phyloP scores from a whole-genome alignment of 257 asterid genomes.

The Nicotiana otophora region DNA sequence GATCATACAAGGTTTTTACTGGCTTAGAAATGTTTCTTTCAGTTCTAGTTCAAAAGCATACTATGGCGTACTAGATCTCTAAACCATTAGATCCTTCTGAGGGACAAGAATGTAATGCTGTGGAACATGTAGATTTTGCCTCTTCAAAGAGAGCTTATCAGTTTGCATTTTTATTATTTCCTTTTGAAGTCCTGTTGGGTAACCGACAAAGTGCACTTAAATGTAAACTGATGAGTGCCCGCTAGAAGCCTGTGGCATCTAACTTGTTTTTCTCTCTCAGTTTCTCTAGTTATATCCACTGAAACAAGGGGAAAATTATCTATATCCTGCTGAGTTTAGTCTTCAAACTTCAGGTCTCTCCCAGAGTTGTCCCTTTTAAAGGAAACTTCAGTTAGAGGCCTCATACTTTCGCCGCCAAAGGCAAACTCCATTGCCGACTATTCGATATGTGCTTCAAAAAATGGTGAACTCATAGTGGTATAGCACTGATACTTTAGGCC shows the following conservation, averaged over 20 bases:
- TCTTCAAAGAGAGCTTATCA: not conserved
- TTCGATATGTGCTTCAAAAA: constrained; percentile 53
- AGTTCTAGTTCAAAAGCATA: constrained; percentile 1
- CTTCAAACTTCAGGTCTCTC: constrained; percentile 59
- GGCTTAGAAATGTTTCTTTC: not conserved
- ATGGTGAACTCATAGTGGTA: constrained; percentile 77
- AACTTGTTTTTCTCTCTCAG: not conserved
- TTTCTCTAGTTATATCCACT: not conserved
- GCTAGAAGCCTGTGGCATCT: not conserved
- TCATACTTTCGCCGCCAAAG: constrained; percentile 44
- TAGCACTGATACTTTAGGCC: constrained; percentile 8
- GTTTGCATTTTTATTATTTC: not conserved
- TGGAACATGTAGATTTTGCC: not conserved
- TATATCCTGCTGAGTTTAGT: not conserved
- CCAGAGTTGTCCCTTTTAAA: constrained; percentile 78
- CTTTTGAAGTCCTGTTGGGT: not conserved
- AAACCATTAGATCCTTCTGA: not conserved
- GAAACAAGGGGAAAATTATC: not conserved
- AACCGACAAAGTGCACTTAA: not conserved
- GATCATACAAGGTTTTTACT: not conserved
- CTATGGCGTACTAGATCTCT: not conserved
- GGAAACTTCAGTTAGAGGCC: constrained; percentile 67
- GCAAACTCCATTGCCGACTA: constrained; percentile 39
- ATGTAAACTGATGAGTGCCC: not conserved
- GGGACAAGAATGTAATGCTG: not conserved